Conservation (phyloP, 371 early-diverging fungal species). For the Enterospora canceri region DNA sequence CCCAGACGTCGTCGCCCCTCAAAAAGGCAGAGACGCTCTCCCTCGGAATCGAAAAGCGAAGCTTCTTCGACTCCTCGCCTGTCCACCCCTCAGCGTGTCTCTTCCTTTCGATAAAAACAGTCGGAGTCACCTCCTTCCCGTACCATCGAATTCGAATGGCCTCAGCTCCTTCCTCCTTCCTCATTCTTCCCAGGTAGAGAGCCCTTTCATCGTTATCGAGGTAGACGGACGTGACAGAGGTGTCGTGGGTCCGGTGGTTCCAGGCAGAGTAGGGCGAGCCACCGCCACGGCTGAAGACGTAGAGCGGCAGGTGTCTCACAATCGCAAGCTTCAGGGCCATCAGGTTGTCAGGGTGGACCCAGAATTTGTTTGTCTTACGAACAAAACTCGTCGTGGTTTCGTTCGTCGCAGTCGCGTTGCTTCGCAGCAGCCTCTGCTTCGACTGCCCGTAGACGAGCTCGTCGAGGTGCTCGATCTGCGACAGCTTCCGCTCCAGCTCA, state of each 20-base stretch:
- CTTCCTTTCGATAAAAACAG: slow-evolving; percentile 83
- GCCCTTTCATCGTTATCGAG: slow-evolving; percentile 79
- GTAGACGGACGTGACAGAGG: slow-evolving; percentile 84
- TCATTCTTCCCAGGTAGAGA: slow-evolving; percentile 73
- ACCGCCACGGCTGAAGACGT: slow-evolving; percentile 59
- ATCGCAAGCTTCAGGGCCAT: slow-evolving; percentile 79
- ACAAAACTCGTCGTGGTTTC: slow-evolving; percentile 41
- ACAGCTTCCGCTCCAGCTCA: slow-evolving; percentile 68
- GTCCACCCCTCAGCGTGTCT: slow-evolving; percentile 87
- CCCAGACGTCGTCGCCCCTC: slow-evolving; percentile 66
- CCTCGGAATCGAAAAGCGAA: slow-evolving; percentile 81
- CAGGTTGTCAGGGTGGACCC: slow-evolving; percentile 81
- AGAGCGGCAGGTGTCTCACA: slow-evolving; percentile 78
- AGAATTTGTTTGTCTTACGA: slow-evolving; percentile 67
- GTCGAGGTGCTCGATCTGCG: slow-evolving; percentile 77
- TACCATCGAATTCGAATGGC: slow-evolving; percentile 85
- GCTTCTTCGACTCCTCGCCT: slow-evolving; percentile 74
- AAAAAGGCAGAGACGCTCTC: slow-evolving; percentile 73
- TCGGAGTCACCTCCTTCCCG: slow-evolving; percentile 60
- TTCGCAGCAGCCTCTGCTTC: slow-evolving; percentile 12
- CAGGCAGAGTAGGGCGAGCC: slow-evolving; percentile 58
- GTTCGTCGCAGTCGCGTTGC: neutral
- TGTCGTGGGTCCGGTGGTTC: slow-evolving; percentile 62
- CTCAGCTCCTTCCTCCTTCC: slow-evolving; percentile 78
- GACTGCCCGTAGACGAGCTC: slow-evolving; percentile 66